phyloP scores from a whole-genome alignment of 192 early-diverging fungal species.

The Thoreauomyces humboldtii region DNA sequence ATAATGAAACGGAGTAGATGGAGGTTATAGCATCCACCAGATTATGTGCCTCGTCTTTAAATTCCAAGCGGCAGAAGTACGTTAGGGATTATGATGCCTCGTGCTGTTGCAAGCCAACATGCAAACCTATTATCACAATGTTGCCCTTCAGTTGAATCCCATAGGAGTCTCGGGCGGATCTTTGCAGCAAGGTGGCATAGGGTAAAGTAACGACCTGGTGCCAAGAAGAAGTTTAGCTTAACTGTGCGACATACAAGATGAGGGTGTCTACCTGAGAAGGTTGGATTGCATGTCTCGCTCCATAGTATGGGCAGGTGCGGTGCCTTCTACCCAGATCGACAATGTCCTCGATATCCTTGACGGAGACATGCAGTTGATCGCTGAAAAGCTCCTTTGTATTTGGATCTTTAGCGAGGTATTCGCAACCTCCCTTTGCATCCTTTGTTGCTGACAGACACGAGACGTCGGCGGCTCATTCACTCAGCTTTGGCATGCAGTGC shows the following conservation, averaged over 20 bases:
- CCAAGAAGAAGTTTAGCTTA: neutral
- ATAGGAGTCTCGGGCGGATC: constrained; percentile 68
- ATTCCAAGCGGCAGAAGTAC: neutral
- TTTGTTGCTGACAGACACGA: constrained; percentile 3
- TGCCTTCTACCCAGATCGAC: constrained; percentile 57
- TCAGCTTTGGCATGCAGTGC: neutral
- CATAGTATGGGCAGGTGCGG: constrained; percentile 82
- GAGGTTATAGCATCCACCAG: constrained; percentile 57
- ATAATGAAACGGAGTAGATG: constrained; percentile 64
- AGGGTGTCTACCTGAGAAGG: constrained; percentile 44
- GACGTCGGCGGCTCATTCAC: neutral
- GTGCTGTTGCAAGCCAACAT: constrained; percentile 30
- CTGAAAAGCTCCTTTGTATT: neutral
- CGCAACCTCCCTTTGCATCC: neutral
- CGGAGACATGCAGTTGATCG: constrained; percentile 18
- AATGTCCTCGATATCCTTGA: constrained; percentile 84
- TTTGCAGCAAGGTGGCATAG: constrained; percentile 81
- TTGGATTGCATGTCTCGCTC: constrained; percentile 56
- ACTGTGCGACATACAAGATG: neutral
- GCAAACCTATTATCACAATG: constrained; percentile 79
- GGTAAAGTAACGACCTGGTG: constrained; percentile 79
- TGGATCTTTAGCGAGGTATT: constrained; percentile 10
- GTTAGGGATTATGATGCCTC: neutral
- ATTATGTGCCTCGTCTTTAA: constrained; percentile 52
- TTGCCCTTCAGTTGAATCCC: constrained; percentile 68